Percentiles rank a stretch among this genome's conserved stretches.
phyloP scores from a whole-genome alignment of 148 eudicot genomes.

The Camellia japonica region DNA sequence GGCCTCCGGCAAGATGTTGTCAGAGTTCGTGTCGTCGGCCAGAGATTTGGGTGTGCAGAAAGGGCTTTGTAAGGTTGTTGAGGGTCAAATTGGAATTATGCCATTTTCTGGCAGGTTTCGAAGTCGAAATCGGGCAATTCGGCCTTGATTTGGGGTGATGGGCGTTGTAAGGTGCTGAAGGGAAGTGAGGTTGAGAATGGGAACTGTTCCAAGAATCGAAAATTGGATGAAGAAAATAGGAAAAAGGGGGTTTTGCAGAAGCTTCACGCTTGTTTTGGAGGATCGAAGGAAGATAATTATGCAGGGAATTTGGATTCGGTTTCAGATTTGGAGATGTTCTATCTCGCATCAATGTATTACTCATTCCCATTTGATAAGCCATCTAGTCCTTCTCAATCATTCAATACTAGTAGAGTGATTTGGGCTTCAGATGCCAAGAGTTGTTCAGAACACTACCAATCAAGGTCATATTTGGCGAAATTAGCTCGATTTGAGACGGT shows the following conservation, averaged over 20 bases:
- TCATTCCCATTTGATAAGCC: conserved; percentile 66
- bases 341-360: conserved; percentile 73
- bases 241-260: conserved; percentile 63
- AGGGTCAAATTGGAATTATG: conserved; percentile 76
- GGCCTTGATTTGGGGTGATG: conserved; percentile 95
- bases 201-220: neutral
- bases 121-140: conserved; percentile 64
- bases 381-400: conserved; percentile 72
- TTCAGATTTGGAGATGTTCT: conserved; percentile 79
- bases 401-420: conserved; percentile 54
- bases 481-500: conserved; percentile 55
- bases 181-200: conserved; percentile 27
- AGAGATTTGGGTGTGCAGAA: conserved; percentile 65
- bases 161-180: conserved; percentile 55
- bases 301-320: conserved; percentile 51
- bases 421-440: conserved; percentile 63
- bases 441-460: conserved; percentile 65
- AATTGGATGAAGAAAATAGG: conserved; percentile 27
- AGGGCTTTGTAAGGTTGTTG: conserved; percentile 53
- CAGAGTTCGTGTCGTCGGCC: conserved; percentile 49
- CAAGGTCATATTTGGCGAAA: conserved; percentile 61
- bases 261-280: conserved; percentile 66
- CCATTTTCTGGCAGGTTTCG: conserved; percentile 82
- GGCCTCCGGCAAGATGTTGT: conserved; percentile 43
- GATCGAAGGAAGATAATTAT: conserved; percentile 51